Evolutionary conservation across 2,329 filamentous ascomycete genomes (phyloP).

Genomic region (Cordyceps cateniannulata): DNA sequence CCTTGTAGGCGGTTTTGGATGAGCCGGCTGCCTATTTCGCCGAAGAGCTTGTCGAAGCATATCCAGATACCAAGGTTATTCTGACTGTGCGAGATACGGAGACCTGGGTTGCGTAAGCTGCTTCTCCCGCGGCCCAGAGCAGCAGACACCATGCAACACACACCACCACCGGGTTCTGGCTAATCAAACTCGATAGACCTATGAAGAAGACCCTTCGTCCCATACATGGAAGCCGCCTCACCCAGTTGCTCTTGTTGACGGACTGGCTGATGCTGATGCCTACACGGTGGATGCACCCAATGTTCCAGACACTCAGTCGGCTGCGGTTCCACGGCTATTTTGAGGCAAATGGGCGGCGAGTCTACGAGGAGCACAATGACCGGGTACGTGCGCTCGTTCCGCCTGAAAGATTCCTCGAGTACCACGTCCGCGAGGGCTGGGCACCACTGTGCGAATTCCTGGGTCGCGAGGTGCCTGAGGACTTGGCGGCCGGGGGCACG

Average conservation of each 20-base stretch:
- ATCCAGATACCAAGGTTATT: slow-evolving; percentile 8
- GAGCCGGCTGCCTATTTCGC: slow-evolving; percentile 7
- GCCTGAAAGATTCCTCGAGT: slow-evolving; percentile 11
- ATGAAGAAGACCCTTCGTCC: neutral
- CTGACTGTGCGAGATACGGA: slow-evolving; percentile 2
- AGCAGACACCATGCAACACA: neutral
- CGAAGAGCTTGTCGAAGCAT: slow-evolving; percentile 2
- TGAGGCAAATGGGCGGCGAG: neutral
- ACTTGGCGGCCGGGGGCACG: neutral
- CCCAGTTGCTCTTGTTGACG: neutral
- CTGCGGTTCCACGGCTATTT: neutral
- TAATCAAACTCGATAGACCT: neutral
- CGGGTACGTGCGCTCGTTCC: slow-evolving; percentile 13
- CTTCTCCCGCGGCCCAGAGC: too few species aligned
- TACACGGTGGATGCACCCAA: neutral
- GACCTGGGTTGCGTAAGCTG: slow-evolving; percentile 8
- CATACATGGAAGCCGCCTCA: neutral
- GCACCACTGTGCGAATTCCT: slow-evolving; percentile 10
- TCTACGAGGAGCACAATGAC: slow-evolving; percentile 12
- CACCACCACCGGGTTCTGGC: neutral
- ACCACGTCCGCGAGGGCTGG: slow-evolving; percentile 9
- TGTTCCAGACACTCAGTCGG: neutral
- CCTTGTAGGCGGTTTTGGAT: neutral
- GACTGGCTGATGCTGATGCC: slow-evolving; percentile 7
- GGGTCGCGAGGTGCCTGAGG: neutral